phyloP scores from a whole-genome alignment of 768 basidiomycete species.

The Mycena pura region DNA sequence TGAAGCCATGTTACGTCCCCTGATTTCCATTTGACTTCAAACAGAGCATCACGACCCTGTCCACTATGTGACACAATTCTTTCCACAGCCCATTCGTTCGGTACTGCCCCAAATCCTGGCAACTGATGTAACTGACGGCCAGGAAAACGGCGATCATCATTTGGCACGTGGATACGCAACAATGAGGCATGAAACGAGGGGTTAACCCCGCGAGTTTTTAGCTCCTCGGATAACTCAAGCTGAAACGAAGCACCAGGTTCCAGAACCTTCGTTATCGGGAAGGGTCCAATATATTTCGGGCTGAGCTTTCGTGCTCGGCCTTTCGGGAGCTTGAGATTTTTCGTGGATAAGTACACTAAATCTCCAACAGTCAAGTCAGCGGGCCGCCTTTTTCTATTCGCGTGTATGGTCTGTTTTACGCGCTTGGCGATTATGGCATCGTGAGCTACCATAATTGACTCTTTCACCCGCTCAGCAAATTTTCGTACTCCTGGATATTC shows the following conservation, averaged over 20 bases:
- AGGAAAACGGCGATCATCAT: slow-evolving; percentile 37
- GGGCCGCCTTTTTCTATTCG: slow-evolving; percentile 28
- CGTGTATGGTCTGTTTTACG: slow-evolving; percentile 30
- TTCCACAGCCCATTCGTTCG: slow-evolving; percentile 19
- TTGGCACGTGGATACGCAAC: slow-evolving; percentile 29
- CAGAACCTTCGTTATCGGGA: slow-evolving; percentile 15
- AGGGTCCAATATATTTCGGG: slow-evolving; percentile 34
- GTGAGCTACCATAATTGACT: slow-evolving; percentile 32
- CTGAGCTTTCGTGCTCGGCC: slow-evolving; percentile 41
- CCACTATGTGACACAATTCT: slow-evolving; percentile 21
- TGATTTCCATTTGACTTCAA: slow-evolving; percentile 24
- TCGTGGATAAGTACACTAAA: slow-evolving; percentile 29
- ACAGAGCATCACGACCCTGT: slow-evolving; percentile 5
- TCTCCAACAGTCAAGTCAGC: slow-evolving; percentile 34
- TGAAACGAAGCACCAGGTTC: slow-evolving; percentile 19
- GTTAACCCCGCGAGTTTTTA: slow-evolving; percentile 21
- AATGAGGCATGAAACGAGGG: slow-evolving; percentile 39
- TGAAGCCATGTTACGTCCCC: slow-evolving; percentile 26
- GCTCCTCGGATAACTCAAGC: slow-evolving; percentile 33
- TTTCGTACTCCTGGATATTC: slow-evolving; percentile 13
- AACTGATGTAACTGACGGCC: slow-evolving; percentile 14
- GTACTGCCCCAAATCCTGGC: slow-evolving; percentile 27
- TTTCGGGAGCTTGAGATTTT: slow-evolving; percentile 30
- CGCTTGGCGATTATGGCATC: slow-evolving; percentile 36
- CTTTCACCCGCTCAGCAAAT: slow-evolving; percentile 19